A percentile compares a stretch with the other conserved stretches of the same genome.
Evolutionary conservation across 768 basidiomycete species (phyloP).

Genomic region (Coprinellus micaceus): DNA sequence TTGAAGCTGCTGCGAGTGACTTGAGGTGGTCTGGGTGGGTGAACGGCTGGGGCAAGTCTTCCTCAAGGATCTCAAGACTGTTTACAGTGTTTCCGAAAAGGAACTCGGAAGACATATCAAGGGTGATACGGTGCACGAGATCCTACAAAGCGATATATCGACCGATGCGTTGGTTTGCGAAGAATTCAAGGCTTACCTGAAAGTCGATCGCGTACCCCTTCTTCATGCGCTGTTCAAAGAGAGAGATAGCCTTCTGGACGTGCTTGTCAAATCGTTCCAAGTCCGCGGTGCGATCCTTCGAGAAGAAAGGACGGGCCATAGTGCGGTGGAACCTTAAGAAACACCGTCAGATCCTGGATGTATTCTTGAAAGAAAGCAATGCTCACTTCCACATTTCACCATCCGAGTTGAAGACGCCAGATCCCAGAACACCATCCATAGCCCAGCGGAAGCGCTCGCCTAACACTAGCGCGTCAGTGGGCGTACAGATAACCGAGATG

Average conservation of each 20-base stretch:
- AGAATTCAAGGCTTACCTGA: slow-evolving; percentile 35
- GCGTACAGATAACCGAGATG: not conserved
- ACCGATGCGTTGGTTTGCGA: too few relatives aligned
- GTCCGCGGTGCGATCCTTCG: slow-evolving; percentile 10
- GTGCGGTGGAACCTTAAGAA: slow-evolving; percentile 12
- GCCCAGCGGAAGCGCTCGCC: slow-evolving; percentile 40
- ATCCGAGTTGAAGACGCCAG: slow-evolving; percentile 68
- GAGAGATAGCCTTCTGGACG: slow-evolving; percentile 7
- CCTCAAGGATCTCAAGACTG: slow-evolving; percentile 38
- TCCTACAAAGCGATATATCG: not conserved
- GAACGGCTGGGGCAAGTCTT: slow-evolving; percentile 45
- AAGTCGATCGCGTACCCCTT: slow-evolving; percentile 53
- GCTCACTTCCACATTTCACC: slow-evolving; percentile 28
- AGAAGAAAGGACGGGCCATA: slow-evolving; percentile 14
- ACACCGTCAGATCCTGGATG: not conserved
- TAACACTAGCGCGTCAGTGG: slow-evolving; percentile 11
- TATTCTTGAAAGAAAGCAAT: not conserved
- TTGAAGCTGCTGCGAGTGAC: slow-evolving; percentile 19
- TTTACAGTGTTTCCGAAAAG: slow-evolving; percentile 59
- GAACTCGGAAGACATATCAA: slow-evolving; percentile 65
- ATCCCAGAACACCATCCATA: slow-evolving; percentile 52
- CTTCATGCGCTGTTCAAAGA: slow-evolving; percentile 1
- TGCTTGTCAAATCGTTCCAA: slow-evolving; percentile 11
- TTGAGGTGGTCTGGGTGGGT: slow-evolving; percentile 37
- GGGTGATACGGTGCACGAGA: slow-evolving; percentile 10